These are phyloP conservation scores for Ascosphaera apis DNA, from an alignment of 2,329 filamentous ascomycete genomes.

Conservation along the genomic window DNA sequence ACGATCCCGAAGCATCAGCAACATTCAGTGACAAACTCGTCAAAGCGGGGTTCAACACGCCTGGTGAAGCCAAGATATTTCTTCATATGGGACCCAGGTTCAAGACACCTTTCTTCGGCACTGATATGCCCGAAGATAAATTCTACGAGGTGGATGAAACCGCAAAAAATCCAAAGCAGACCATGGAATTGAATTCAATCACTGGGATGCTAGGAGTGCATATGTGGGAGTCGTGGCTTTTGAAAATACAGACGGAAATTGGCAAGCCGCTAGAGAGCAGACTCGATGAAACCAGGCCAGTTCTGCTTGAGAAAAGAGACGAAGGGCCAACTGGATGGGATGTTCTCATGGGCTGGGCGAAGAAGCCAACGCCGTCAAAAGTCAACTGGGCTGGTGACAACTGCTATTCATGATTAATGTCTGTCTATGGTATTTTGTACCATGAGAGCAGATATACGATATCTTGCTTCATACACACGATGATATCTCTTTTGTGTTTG, in stretches of 20 bases:
- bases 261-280: slow-evolving; percentile 36
- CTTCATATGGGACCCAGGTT: slow-evolving; percentile 48
- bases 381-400: neutral
- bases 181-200: slow-evolving; percentile 40
- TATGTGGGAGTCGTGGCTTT: slow-evolving; percentile 91
- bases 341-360: slow-evolving; percentile 35
- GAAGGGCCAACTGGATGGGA: slow-evolving; percentile 34
- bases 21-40: slow-evolving; percentile 53
- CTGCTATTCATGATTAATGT: too few species aligned
- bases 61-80: slow-evolving; percentile 72
- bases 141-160: slow-evolving; percentile 21
- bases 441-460: too few species aligned
- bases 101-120: slow-evolving; percentile 16
- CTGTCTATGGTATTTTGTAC: neutral
- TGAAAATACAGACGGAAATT: slow-evolving; percentile 71
- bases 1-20: slow-evolving; percentile 67
- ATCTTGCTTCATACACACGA: too few species aligned
- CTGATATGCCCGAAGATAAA: slow-evolving; percentile 20
- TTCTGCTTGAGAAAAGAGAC: slow-evolving; percentile 37
- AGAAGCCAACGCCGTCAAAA: slow-evolving; percentile 20
- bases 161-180: slow-evolving; percentile 9
- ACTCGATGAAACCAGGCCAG: slow-evolving; percentile 31
- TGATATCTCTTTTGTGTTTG: too few species aligned
- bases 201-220: slow-evolving; percentile 67
- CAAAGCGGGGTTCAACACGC: slow-evolving; percentile 52